Evolutionary conservation across 306 rosid genomes (phyloP), one percentile per base, ranked within the genome.

Genomic region (Myrica gale): DNA sequence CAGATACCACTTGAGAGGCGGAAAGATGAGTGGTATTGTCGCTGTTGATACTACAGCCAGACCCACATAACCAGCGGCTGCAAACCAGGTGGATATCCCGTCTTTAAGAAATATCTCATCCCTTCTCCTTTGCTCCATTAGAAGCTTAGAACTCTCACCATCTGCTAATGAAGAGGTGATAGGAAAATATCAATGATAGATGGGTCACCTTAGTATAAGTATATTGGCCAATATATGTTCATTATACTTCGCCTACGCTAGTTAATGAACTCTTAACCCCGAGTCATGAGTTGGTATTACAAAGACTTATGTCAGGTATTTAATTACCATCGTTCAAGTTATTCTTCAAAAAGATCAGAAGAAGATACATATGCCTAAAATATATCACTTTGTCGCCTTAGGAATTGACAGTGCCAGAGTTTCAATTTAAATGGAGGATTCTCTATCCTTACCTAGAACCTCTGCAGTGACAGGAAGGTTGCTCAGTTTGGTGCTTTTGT

Each of bases 1-100:
- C 82, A 96, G 79, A 77, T 92, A 92, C 99, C 98, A 96, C 83
- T 92, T 92, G 63, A 96, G 88, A 74, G 98, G 96, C 20, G 98
- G 99, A 74, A 96, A 96, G 71, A 96, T 87, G 1, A 83, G 23
- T 20, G 99, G 99, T 80, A 96, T 90, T 32, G 89, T 88, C 61
- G 79, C 92, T 7, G 77, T 82, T 11, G 97, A 92, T 76, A 92
- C 87, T 4, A 89, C 98, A 23, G 91, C 93, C 53, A 96, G 75
- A 67, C 88, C 96, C 65, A 89, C 88, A 52, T 92, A 96, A 71
- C 97, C 99, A 11, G 98, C 83, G 41, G 88, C 90, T 8, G 99
- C 99, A 55, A 96, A 69, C 98, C 98, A 96, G 68, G 88, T 69
- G 8, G 98, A 97, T 63, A 95, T 92, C 48, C 87, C 23, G 70